These are phyloP conservation scores for Cercospora nicotianae DNA, from an alignment of 2,329 filamentous ascomycete genomes.

Conservation along the genomic window DNA sequence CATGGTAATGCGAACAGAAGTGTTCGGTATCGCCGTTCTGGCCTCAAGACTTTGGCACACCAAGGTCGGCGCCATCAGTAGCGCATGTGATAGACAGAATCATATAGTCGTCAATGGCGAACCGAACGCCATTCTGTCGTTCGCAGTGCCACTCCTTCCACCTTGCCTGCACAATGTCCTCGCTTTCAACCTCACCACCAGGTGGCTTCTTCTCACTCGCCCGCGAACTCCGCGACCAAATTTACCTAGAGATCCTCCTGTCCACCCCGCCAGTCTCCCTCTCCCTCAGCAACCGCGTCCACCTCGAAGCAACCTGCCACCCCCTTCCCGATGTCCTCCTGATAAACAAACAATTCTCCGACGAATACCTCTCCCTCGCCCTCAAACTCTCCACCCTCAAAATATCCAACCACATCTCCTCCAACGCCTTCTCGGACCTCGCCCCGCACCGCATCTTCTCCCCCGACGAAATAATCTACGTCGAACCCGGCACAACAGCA, in stretches of 20 bases:
- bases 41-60: neutral
- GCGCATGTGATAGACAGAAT: neutral
- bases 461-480: neutral
- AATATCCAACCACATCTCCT: slow-evolving; percentile 9
- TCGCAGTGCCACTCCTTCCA: neutral
- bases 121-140: neutral
- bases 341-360: slow-evolving; percentile 11
- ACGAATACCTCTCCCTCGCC: slow-evolving; percentile 12
- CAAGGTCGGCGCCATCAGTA: neutral
- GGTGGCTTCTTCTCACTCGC: slow-evolving; percentile 15
- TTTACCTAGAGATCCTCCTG: slow-evolving; percentile 13
- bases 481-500: slow-evolving; percentile 3
- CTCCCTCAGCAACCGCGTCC: neutral
- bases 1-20: neutral
- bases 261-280: neutral
- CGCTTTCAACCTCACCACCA: neutral
- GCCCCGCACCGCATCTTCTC: neutral
- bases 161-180: neutral
- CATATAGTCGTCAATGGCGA: neutral
- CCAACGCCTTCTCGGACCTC: neutral
- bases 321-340: neutral
- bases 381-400: neutral
- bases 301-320: neutral
- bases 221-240: slow-evolving; percentile 18
- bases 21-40: neutral